These are phyloP conservation scores for Trapa bicornis DNA, from an alignment of 345 rosid species.

Conservation along the genomic window DNA sequence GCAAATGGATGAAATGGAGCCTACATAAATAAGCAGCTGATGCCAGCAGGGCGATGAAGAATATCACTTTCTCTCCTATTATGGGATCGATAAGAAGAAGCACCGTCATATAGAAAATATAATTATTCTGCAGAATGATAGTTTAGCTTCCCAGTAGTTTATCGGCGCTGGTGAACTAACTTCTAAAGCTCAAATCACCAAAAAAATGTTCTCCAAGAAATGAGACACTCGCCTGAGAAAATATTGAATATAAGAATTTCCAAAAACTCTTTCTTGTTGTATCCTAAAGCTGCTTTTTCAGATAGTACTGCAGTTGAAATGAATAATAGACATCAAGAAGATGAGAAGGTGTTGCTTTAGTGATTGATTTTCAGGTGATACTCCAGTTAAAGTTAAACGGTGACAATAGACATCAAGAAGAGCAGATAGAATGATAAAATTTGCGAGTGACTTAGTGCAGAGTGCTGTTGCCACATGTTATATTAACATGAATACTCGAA, in stretches of 20 bases:
- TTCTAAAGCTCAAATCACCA: too few species aligned
- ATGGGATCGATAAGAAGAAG: conserved; percentile 38
- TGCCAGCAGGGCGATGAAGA: conserved; percentile 33
- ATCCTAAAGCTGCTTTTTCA: conserved; percentile 35
- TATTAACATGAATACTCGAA: too few species aligned
- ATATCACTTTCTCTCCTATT: conserved; percentile 37
- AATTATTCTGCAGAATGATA: background rate
- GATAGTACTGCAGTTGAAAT: conserved; percentile 22
- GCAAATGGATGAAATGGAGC: conserved; percentile 7
- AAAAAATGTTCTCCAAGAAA: conserved; percentile 11
- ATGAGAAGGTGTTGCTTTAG: background rate
- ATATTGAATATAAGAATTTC: conserved; percentile 33
- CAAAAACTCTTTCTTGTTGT: conserved; percentile 36
- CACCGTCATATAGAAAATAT: conserved; percentile 21
- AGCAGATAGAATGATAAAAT: background rate
- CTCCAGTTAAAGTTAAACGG: background rate
- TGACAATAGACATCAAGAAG: background rate
- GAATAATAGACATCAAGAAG: too few species aligned
- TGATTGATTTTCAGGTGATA: background rate
- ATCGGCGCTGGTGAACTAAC: too few species aligned
- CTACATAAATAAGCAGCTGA: conserved; percentile 45
- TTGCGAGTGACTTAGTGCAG: too few species aligned
- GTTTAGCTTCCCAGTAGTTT: too few species aligned
- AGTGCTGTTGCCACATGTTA: too few species aligned
- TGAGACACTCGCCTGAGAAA: conserved; percentile 18